These are phyloP conservation scores for Pseudotsuga menziesii DNA, from an alignment of 75 land plant genomes.

Conservation along the genomic window DNA sequence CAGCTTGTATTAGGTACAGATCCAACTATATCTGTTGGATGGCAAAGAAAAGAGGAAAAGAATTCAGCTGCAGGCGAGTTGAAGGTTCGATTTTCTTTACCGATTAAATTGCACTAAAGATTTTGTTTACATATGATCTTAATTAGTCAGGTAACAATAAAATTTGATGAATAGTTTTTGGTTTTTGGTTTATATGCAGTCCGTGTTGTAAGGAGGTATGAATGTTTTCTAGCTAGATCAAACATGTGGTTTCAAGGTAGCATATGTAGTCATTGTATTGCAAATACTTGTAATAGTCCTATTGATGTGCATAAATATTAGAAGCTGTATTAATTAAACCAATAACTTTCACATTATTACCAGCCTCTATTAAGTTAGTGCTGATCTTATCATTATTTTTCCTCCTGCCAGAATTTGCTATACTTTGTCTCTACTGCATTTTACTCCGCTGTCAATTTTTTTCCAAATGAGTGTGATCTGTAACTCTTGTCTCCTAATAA, in stretches of 20 bases:
- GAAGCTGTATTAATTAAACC: neutral
- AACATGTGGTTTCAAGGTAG: neutral
- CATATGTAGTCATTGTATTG: neutral
- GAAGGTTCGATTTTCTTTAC: constrained; percentile 49
- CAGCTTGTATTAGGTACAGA: constrained; percentile 76
- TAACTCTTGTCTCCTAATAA: neutral
- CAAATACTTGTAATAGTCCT: too few species aligned
- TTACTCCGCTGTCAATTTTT: neutral
- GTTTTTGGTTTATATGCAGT: neutral
- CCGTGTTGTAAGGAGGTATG: neutral
- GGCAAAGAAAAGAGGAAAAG: constrained; percentile 77
- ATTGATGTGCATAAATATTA: neutral
- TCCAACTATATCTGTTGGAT: constrained; percentile 67
- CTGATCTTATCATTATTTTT: neutral
- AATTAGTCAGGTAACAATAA: neutral
- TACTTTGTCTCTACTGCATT: neutral
- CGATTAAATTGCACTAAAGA: neutral
- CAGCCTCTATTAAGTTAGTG: neutral
- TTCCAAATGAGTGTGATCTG: neutral
- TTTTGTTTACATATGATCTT: neutral
- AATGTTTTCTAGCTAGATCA: neutral
- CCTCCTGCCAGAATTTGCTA: neutral
- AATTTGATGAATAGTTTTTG: neutral
- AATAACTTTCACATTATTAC: neutral
- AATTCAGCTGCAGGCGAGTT: constrained; percentile 72